phyloP scores from a whole-genome alignment of 78 protist species.

The Acrasis kona region DNA sequence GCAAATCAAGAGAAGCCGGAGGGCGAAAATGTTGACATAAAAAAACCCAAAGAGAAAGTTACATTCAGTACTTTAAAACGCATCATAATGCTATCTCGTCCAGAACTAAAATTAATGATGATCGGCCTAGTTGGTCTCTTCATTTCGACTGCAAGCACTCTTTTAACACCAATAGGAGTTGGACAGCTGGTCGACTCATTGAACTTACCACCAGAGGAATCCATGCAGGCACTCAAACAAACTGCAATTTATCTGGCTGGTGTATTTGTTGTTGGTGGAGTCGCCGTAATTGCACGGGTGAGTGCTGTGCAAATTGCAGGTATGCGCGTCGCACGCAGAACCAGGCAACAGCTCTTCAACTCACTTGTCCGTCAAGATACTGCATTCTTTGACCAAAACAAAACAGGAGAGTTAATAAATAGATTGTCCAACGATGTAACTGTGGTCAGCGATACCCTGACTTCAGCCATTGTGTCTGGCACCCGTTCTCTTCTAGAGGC shows the following conservation, averaged over 20 bases:
- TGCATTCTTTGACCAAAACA: slow-evolving; percentile 3
- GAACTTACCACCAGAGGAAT: background rate
- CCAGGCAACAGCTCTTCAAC: background rate
- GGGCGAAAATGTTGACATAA: no score
- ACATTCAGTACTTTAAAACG: no score
- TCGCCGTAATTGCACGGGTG: background rate
- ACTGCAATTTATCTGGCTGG: background rate
- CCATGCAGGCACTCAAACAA: background rate
- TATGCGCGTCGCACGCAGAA: background rate
- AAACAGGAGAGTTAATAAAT: background rate
- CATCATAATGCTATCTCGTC: no score
- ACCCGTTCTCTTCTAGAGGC: background rate
- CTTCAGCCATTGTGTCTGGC: background rate
- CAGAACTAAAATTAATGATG: background rate
- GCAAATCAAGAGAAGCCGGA: no score
- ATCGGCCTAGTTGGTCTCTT: background rate
- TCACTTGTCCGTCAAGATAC: background rate
- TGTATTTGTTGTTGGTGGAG: background rate
- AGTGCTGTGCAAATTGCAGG: background rate
- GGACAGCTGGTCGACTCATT: background rate
- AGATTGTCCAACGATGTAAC: background rate
- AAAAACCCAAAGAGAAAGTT: no score
- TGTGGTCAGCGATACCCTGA: background rate
- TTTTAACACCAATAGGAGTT: background rate
- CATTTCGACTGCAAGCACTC: background rate